Percentiles rank a stretch among this genome's conserved stretches.
Conservation (phyloP, 176 grass and related monocot species). For the Pharus latifolius region DNA sequence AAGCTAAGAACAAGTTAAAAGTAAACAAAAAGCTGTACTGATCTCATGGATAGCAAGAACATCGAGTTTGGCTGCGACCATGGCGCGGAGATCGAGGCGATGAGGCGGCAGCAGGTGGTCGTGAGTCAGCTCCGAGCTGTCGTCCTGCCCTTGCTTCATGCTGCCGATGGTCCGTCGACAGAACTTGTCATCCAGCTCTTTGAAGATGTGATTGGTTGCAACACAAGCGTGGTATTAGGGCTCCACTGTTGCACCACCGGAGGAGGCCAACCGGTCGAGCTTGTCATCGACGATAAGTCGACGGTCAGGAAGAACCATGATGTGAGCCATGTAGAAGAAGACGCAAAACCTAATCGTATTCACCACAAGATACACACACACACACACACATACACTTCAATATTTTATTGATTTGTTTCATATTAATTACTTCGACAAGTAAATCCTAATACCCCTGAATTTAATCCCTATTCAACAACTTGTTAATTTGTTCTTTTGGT, state of each 20-base stretch:
- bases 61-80: background rate
- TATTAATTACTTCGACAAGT: too few relatives aligned
- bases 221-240: background rate
- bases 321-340: background rate
- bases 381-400: too few relatives aligned
- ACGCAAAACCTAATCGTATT: background rate
- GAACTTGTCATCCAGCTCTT: background rate
- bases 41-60: background rate
- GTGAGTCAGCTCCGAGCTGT: constrained; percentile 21
- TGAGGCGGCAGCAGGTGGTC: constrained; percentile 2
- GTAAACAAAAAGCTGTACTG: background rate
- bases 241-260: background rate
- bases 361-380: background rate
- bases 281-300: background rate
- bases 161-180: background rate
- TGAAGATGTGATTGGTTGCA: background rate
- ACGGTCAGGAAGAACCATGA: background rate
- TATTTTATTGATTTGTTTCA: too few relatives aligned
- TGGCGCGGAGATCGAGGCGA: background rate
- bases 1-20: too few relatives aligned
- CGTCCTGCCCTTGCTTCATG: background rate
- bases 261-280: background rate
- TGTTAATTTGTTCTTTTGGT: background rate
- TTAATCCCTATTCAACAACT: too few relatives aligned
- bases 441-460: too few relatives aligned